Evolutionary conservation across 148 eudicot genomes (phyloP).

Genomic region (Diospyros lotus): DNA sequence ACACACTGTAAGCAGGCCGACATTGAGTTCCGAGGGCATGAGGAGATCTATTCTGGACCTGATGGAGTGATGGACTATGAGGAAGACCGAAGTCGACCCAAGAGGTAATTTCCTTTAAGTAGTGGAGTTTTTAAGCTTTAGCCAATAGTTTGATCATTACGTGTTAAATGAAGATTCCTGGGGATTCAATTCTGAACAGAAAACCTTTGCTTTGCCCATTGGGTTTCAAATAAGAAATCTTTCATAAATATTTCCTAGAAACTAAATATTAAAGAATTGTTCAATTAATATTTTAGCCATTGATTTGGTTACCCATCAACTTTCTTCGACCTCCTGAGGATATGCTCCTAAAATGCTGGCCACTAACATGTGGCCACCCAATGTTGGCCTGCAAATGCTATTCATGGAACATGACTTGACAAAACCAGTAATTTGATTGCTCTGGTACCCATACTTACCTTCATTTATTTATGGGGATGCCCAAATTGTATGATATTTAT

Average conservation of each 20-base stretch:
- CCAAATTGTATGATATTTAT: not conserved
- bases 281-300: too few relatives aligned
- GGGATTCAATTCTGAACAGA: too few relatives aligned
- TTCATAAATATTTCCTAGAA: too few relatives aligned
- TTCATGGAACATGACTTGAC: not conserved
- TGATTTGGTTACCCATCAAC: too few relatives aligned
- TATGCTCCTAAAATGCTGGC: too few relatives aligned
- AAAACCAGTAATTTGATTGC: not conserved
- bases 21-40: constrained; percentile 80
- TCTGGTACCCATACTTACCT: not conserved
- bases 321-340: too few relatives aligned
- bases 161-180: not conserved
- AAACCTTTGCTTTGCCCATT: too few relatives aligned
- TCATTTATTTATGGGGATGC: not conserved
- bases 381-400: too few relatives aligned
- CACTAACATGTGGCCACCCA: too few relatives aligned
- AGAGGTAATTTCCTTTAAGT: constrained; percentile 51
- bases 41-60: constrained; percentile 75
- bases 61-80: constrained; percentile 95
- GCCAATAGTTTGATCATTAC: not conserved
- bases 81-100: constrained; percentile 79
- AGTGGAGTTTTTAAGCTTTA: not conserved
- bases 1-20: constrained; percentile 89
- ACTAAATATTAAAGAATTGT: not conserved
- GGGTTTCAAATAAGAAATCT: too few relatives aligned